Evolutionary conservation across 768 basidiomycete genomes (phyloP).

Genomic region (Lactarius deliciosus): DNA sequence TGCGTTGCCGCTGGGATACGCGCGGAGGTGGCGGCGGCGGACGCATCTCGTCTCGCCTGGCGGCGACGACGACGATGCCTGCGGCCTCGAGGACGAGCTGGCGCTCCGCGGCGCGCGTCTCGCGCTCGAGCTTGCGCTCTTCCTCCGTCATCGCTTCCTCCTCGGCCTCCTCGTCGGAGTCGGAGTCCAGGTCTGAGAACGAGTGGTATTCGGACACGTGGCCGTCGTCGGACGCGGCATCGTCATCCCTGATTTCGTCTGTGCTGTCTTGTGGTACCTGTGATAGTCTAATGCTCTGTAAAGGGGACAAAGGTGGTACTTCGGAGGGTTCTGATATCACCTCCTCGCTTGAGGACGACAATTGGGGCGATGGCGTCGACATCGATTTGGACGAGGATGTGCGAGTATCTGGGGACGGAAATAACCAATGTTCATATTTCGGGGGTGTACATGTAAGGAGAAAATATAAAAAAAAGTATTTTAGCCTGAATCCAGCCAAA

Average conservation of each 20-base stretch:
- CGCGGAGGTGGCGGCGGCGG: constrained; percentile 45
- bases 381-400: constrained; percentile 12
- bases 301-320: background rate
- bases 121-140: constrained; percentile 51
- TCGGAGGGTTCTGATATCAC: background rate
- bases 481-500: constrained; percentile 69
- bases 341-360: background rate
- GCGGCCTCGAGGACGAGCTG: constrained; percentile 85
- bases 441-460: constrained; percentile 33
- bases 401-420: constrained; percentile 11
- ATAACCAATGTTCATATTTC: constrained; percentile 30
- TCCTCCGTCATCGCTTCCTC: constrained; percentile 40
- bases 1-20: constrained; percentile 1
- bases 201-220: constrained; percentile 18
- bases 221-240: constrained; percentile 35
- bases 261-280: constrained; percentile 27
- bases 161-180: constrained; percentile 40
- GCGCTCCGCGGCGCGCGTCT: constrained; percentile 70
- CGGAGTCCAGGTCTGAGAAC: constrained; percentile 18
- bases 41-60: constrained; percentile 58
- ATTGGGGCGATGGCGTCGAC: background rate
- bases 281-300: background rate
- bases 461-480: constrained; percentile 60
- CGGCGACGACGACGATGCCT: constrained; percentile 79
- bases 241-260: constrained; percentile 31